Base-by-base conservation (phyloP, 139 green algal species). In the Gonium pectorale region DNA sequence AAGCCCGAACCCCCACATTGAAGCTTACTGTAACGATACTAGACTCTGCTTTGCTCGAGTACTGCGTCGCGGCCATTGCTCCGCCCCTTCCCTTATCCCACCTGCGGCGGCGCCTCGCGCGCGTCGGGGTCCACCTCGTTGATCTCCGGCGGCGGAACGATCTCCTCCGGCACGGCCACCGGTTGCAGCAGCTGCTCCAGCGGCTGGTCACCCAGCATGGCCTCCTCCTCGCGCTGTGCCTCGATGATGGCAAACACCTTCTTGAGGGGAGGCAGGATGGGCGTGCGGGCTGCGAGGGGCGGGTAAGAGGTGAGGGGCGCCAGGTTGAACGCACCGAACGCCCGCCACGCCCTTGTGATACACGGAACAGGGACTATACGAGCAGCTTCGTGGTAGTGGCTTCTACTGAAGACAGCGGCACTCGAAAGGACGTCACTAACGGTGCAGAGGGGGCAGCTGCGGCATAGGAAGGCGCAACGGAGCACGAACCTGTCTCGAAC, bases 171-270 rank as follows among this genome's bases (percentile, higher is more conserved):
- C 64, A 91, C 43, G 66, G 78, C 79, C 56, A 89, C 87, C n/a
- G 83, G 83, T 44, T 79, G 70, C 52, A 89, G 59, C 52, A 89
- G 71, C 35, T 82, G n/a, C 52, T 87, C 87, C 83, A 89, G 71
- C 6, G 63, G 60, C 54, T 67, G 62, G 62, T 91, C 87, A 9
- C 83, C 87, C 71, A 86, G 40, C n/a, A 54, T 49, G 3, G 70
- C 83, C 83, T 91, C 83, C 52, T 85, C 79, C 19, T 82, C 83
- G 35, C 87, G 78, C 79, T 91, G 87, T 33, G 67, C 37, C 79
- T 91, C 79, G 37, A 89, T 89, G 13, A 85, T 79, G 0, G 66
- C 56, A 44, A 89, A 89, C 49, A 70, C 66, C 41, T 66, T 62
- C 17, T 72, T 79, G 38, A 91, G 69, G 29, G 83, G 87, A 5